Evolutionary conservation across 2,329 filamentous ascomycete genomes (phyloP), one percentile per base, ranked within the genome.

Genomic region (Penicillium thymicola): DNA sequence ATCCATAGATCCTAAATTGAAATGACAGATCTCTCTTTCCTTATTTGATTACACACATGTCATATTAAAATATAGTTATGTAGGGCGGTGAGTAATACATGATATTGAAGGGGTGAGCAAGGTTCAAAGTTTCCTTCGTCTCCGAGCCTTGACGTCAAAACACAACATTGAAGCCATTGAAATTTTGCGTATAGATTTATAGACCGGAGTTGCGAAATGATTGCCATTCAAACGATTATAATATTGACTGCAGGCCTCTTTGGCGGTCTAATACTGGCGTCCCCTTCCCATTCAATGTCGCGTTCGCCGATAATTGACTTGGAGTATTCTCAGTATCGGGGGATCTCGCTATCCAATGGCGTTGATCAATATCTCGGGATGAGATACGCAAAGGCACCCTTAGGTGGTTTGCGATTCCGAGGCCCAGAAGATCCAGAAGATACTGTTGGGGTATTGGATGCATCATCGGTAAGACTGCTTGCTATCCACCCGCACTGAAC

Each of bases 291-390:
- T 11, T 58, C 60, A 6, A 11, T 16, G 28, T 7, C 28, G 11
- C 28, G 8, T 23, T 21, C 18, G 18, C 55, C 60, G 0, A 49
- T 73, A 1, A 81, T 90, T 14, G 78, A 87, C 59, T 76, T 91
- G 11, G 79, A 78, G 1, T 91, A 90, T 65, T 81, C 85, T 32
- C 81, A 77, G 27, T 90, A 90, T 64, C 72, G 78, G 47, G 89
- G 89, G 7, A 71, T 76, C 1, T 65, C 76, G 1, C 75, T 81
- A 0, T 59, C 68, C 1, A 82, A 82, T 60, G 86, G 84, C 0
- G 75, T 90, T 43, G 85, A 82, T 3, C 79, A 87, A 69, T 92
- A 86, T 85, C 78, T 89, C 8, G 88, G 88, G 0, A 83, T 92
- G 59, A 81, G 87, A 49, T 92, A 85, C 73, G 89, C 88, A 0